These are phyloP conservation scores for Gossypium turneri DNA, from an alignment of 345 rosid genomes.

Conservation along the genomic window DNA sequence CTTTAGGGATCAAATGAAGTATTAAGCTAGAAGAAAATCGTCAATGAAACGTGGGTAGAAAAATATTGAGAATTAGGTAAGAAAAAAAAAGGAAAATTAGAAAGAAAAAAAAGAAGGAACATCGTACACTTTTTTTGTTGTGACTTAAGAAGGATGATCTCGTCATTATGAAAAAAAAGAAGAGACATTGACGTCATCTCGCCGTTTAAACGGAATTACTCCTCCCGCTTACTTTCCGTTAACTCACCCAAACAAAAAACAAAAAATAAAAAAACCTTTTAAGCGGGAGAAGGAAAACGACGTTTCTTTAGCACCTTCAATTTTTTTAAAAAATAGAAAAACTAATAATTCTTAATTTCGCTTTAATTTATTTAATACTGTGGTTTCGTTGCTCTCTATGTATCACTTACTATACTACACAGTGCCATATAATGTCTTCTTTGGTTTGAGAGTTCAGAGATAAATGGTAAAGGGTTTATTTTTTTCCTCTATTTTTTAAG, in stretches of 20 bases:
- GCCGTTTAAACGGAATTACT: background rate
- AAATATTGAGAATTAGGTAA: background rate
- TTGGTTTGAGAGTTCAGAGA: background rate
- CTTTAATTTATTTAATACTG: background rate
- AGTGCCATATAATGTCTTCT: background rate
- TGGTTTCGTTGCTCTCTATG: background rate
- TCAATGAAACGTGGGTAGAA: background rate
- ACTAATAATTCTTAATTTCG: background rate
- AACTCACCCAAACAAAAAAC: background rate
- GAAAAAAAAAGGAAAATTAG: background rate
- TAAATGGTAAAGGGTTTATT: background rate
- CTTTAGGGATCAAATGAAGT: too few species aligned
- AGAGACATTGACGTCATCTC: constrained; percentile 21
- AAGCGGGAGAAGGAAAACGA: constrained; percentile 23
- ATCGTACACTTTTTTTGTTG: constrained; percentile 2
- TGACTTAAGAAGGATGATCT: constrained; percentile 6
- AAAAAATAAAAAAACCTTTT: background rate
- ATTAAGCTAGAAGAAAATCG: background rate
- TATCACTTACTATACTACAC: constrained; percentile 4
- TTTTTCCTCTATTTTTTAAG: too few species aligned
- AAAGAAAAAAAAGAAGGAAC: background rate
- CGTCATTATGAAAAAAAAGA: background rate
- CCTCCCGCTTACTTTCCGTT: background rate
- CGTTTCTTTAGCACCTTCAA: background rate
- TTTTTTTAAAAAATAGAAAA: background rate